Conservation (phyloP, 345 rosid genomes). For the Schrenkiella parvula region DNA sequence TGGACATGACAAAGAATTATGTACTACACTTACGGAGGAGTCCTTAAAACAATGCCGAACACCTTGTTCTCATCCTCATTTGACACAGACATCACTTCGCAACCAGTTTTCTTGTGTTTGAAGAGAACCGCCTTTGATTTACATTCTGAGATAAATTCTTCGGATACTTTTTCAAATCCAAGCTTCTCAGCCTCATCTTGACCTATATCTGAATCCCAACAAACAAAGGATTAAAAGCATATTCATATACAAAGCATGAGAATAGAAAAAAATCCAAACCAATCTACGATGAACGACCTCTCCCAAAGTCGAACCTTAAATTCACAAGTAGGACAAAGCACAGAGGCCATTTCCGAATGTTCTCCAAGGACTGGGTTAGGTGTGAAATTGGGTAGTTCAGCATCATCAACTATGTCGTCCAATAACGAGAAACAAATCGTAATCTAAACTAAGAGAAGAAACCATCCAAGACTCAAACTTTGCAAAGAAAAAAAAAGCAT, state of each 20-base stretch:
- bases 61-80: conserved; percentile 90
- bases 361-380: not conserved
- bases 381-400: not conserved
- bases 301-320: not conserved
- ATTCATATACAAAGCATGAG: not conserved
- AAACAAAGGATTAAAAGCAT: not conserved
- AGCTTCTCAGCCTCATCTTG: conserved; percentile 65
- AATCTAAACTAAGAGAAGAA: not conserved
- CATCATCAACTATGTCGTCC: not conserved
- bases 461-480: not conserved
- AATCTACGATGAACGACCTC: not conserved
- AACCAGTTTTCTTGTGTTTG: conserved; percentile 88
- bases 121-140: conserved; percentile 81
- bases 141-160: conserved; percentile 82
- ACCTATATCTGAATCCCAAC: conserved; percentile 38
- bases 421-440: not conserved
- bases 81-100: conserved; percentile 88
- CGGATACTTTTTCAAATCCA: conserved; percentile 86
- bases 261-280: not conserved
- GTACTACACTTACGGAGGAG: conserved; percentile 69
- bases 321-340: not conserved
- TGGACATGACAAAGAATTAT: not conserved
- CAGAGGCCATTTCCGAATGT: not conserved
- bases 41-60: conserved; percentile 78
- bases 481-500: not conserved